A percentile compares a stretch with the other conserved stretches of the same genome.
These are phyloP conservation scores for Aspergillus cristatus DNA, from an alignment of 495 filamentous ascomycete genomes.

Conservation along the genomic window DNA sequence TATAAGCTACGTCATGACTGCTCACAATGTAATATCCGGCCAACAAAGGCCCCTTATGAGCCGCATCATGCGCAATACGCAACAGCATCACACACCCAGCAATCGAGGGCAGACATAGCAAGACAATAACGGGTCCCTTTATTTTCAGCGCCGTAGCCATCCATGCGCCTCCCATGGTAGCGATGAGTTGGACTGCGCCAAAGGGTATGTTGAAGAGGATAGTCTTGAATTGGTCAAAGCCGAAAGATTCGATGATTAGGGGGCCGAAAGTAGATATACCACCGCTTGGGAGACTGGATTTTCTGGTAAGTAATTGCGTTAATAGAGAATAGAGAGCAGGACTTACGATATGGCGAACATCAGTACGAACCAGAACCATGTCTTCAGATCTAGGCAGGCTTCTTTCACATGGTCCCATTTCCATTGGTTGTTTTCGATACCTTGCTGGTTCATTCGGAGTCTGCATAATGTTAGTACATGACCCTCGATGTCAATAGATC, in stretches of 20 bases:
- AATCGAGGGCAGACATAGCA: conserved; percentile 47
- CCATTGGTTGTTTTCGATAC: conserved; percentile 48
- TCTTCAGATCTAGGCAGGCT: conserved; percentile 53
- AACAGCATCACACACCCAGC: conserved; percentile 48
- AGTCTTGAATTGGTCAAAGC: conserved; percentile 48
- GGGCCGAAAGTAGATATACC: conserved; percentile 56
- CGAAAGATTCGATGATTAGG: conserved; percentile 54
- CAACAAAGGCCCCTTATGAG: conserved; percentile 40
- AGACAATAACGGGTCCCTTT: conserved; percentile 48
- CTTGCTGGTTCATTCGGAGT: conserved; percentile 57
- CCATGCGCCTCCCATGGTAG: conserved; percentile 48
- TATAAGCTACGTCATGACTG: background rate
- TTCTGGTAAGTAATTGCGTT: conserved; percentile 4
- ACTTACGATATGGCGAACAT: conserved; percentile 43
- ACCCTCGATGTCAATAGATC: background rate
- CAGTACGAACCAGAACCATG: conserved; percentile 56
- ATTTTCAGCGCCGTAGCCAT: conserved; percentile 42
- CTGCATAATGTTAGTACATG: conserved; percentile 10
- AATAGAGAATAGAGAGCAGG: too few relatives aligned
- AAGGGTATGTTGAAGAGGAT: conserved; percentile 60
- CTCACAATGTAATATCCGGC: conserved; percentile 49
- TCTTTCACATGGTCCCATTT: conserved; percentile 56
- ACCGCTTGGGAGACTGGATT: conserved; percentile 48
- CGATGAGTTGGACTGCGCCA: conserved; percentile 50
- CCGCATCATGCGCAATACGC: conserved; percentile 33